Conservation (phyloP, 2,329 filamentous ascomycete genomes). For the Botrytis aclada region DNA sequence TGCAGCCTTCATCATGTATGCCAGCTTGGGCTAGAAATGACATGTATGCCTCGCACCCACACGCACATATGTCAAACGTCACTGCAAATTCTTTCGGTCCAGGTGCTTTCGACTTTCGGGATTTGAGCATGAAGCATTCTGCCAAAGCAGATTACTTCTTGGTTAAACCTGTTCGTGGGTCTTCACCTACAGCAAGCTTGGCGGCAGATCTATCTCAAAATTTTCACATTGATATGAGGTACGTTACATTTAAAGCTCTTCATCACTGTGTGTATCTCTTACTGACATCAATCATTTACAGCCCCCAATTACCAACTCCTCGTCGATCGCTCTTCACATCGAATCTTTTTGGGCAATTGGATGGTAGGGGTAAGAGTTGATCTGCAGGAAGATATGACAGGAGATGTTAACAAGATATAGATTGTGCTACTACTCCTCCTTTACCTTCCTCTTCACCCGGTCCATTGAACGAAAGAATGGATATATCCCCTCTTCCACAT, state of each 20-base stretch:
- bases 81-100: conserved; percentile 53
- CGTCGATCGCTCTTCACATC: conserved; percentile 80
- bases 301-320: conserved; percentile 78
- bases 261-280: not conserved
- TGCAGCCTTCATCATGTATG: conserved; percentile 71
- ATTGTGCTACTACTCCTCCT: conserved; percentile 78
- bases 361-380: conserved; percentile 47
- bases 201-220: conserved; percentile 95
- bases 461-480: conserved; percentile 73
- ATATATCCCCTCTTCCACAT: conserved; percentile 89
- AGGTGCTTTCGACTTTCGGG: conserved; percentile 72
- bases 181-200: conserved; percentile 85
- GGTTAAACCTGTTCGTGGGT: conserved; percentile 72
- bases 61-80: conserved; percentile 48
- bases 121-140: conserved; percentile 67
- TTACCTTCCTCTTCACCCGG: conserved; percentile 80
- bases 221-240: conserved; percentile 96
- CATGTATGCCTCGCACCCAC: conserved; percentile 51
- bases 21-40: conserved; percentile 58
- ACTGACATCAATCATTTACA: conserved; percentile 41
- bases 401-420: conserved; percentile 45
- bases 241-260: conserved; percentile 34
- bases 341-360: conserved; percentile 53
- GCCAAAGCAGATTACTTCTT: conserved; percentile 75
- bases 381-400: conserved; percentile 37